These are phyloP conservation scores for Penicillium sp. DNA, from an alignment of 2,329 filamentous ascomycete genomes.

Conservation along the genomic window DNA sequence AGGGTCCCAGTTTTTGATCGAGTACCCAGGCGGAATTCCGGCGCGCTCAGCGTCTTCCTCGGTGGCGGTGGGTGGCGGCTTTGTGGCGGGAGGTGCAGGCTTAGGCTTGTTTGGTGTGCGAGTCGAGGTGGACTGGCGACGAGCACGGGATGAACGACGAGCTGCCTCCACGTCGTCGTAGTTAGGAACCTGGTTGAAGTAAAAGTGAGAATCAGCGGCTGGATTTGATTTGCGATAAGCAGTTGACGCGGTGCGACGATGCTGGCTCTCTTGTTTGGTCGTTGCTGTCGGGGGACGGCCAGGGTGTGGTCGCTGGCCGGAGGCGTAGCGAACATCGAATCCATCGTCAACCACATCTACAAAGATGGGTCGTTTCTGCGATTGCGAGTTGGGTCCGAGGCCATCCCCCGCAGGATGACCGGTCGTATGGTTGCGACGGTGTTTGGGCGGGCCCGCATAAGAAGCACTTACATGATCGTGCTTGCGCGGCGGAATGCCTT, in stretches of 20 bases:
- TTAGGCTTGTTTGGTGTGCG: slow-evolving; percentile 47
- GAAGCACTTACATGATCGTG: slow-evolving; percentile 69
- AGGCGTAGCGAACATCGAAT: slow-evolving; percentile 48
- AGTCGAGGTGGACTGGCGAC: slow-evolving; percentile 56
- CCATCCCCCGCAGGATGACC: slow-evolving; percentile 33
- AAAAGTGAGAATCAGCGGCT: slow-evolving; percentile 54
- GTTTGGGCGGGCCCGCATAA: slow-evolving; percentile 41
- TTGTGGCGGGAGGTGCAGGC: slow-evolving; percentile 30
- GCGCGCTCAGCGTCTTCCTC: slow-evolving; percentile 64
- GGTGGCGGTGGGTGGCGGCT: slow-evolving; percentile 54
- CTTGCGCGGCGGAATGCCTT: slow-evolving; percentile 54
- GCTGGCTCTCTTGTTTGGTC: slow-evolving; percentile 24
- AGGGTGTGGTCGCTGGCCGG: slow-evolving; percentile 41
- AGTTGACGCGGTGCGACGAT: slow-evolving; percentile 29
- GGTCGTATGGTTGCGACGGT: slow-evolving; percentile 52
- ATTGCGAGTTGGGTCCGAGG: slow-evolving; percentile 36
- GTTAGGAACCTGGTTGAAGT: slow-evolving; percentile 55
- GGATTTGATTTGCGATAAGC: slow-evolving; percentile 44
- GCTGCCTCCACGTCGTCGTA: slow-evolving; percentile 55
- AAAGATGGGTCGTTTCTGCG: slow-evolving; percentile 56
- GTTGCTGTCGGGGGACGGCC: slow-evolving; percentile 20
- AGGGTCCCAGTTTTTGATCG: slow-evolving; percentile 97
- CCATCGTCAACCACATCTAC: slow-evolving; percentile 58
- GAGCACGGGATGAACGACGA: slow-evolving; percentile 48
- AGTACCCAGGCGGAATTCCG: slow-evolving; percentile 85